phyloP scores from a whole-genome alignment of 345 rosid species.

The Punica granatum region DNA sequence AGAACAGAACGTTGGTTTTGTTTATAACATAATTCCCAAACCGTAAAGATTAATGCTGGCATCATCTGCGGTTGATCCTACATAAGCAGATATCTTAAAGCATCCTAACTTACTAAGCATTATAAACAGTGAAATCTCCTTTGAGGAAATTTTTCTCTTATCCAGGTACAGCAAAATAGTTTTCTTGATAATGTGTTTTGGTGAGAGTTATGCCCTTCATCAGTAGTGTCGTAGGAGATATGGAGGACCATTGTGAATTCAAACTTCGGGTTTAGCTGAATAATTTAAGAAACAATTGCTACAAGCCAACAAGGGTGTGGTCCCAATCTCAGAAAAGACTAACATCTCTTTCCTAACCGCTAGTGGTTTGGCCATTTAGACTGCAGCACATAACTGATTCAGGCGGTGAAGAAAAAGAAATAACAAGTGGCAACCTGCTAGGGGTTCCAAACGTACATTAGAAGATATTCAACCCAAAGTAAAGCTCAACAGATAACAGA shows the following conservation, averaged over 20 bases:
- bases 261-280: neutral
- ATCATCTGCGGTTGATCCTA: neutral
- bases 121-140: neutral
- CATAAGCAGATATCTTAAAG: neutral
- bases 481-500: neutral
- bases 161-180: neutral
- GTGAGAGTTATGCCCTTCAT: neutral
- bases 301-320: no score
- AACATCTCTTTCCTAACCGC: neutral
- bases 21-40: neutral
- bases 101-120: neutral
- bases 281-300: no score
- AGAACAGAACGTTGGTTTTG: neutral
- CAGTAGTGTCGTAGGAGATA: neutral
- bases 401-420: neutral
- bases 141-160: neutral
- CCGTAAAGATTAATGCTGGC: neutral
- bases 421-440: neutral
- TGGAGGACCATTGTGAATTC: neutral
- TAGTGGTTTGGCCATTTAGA: neutral
- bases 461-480: neutral
- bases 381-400: neutral
- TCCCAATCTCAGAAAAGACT: neutral
- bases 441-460: neutral
- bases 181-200: neutral